A percentile compares a stretch with the other conserved stretches of the same genome.
Conservation (phyloP, 2,329 filamentous ascomycete species). For the Fusarium sp. region DNA sequence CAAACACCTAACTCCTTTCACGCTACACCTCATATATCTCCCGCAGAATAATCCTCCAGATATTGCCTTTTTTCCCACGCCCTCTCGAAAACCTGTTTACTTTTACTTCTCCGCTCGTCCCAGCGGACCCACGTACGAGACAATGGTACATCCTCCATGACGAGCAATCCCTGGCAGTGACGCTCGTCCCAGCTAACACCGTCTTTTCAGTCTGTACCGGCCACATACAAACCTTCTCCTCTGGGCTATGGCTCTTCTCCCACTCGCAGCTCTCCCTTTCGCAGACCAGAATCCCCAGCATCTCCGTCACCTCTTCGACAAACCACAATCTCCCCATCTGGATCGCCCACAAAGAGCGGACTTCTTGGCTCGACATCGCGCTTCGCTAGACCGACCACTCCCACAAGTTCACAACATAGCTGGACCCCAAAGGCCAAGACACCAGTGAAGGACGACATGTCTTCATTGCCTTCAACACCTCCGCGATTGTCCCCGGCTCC, state of each 20-base stretch:
- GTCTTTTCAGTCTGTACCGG: slow-evolving; percentile 61
- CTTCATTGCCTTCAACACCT: slow-evolving; percentile 36
- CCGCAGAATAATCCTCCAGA: slow-evolving; percentile 16
- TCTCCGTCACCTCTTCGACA: slow-evolving; percentile 74
- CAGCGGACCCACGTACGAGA: slow-evolving; percentile 45
- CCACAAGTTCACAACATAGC: slow-evolving; percentile 48
- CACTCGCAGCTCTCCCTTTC: slow-evolving; percentile 71
- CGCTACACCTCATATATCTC: slow-evolving; percentile 1
- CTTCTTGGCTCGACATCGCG: slow-evolving; percentile 46
- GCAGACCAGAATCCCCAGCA: slow-evolving; percentile 69
- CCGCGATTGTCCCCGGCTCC: slow-evolving; percentile 51
- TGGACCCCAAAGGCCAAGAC: slow-evolving; percentile 53
- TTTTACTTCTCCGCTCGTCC: slow-evolving; percentile 34
- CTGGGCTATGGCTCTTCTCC: slow-evolving; percentile 75
- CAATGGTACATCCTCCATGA: slow-evolving; percentile 49
- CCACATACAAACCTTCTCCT: slow-evolving; percentile 76
- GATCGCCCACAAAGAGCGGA: slow-evolving; percentile 65
- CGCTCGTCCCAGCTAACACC: slow-evolving; percentile 44
- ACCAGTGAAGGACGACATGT: slow-evolving; percentile 36
- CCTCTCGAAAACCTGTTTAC: slow-evolving; percentile 32
- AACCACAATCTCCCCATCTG: slow-evolving; percentile 65
- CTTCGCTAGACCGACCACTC: slow-evolving; percentile 56
- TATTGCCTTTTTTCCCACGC: slow-evolving; percentile 9
- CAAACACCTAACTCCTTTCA: slow-evolving; percentile 7
- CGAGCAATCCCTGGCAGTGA: slow-evolving; percentile 41